phyloP scores from a whole-genome alignment of 345 rosid species.

The Diplotaxis tenuifolia region DNA sequence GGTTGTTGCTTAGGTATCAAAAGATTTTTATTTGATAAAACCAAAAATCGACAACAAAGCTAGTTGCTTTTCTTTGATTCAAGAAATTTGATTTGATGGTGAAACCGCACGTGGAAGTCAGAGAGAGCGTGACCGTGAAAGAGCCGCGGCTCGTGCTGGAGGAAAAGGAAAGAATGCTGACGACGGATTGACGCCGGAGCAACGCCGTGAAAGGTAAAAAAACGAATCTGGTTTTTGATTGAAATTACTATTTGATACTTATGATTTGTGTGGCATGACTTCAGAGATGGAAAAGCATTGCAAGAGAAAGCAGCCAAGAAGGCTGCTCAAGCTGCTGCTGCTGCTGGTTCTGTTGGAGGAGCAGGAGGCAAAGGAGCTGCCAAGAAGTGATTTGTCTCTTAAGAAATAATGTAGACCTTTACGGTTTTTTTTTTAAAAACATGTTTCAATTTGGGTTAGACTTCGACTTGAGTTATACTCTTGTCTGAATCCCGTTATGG shows the following conservation, averaged over 20 bases:
- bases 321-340: constrained; percentile 59
- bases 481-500: constrained; percentile 11
- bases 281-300: constrained; percentile 61
- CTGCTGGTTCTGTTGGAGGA: constrained; percentile 38
- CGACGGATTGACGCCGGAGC: neutral
- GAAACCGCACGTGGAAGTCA: neutral
- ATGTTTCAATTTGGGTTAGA: neutral
- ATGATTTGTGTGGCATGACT: neutral
- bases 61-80: neutral
- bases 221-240: neutral
- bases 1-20: neutral
- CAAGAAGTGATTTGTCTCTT: constrained; percentile 37
- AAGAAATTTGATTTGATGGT: neutral
- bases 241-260: neutral
- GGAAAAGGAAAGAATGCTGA: neutral
- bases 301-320: constrained; percentile 88
- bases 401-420: neutral
- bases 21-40: neutral
- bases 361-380: constrained; percentile 37
- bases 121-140: neutral
- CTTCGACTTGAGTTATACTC: constrained; percentile 7
- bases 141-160: neutral
- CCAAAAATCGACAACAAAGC: neutral
- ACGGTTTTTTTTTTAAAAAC: neutral
- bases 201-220: neutral